Base-by-base conservation (phyloP, 2,329 filamentous ascomycete genomes). In the Xylaria digitata region DNA sequence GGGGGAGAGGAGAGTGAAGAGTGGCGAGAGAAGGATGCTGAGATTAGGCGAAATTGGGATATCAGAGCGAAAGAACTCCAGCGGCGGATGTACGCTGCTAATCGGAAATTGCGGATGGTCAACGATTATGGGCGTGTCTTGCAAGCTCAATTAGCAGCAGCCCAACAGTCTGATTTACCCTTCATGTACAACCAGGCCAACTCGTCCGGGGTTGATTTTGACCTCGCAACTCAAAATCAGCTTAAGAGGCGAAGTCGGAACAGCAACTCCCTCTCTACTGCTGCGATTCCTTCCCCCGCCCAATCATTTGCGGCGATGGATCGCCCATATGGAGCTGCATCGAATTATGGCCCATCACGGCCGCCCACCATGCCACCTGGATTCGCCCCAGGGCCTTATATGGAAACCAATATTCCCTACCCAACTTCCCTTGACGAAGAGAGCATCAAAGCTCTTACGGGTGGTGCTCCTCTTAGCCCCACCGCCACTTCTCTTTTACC, bases 401-500 rank as follows among this genome's bases (percentile, higher is more conserved):
- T 86, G 77, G 83, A 85, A 54, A 77, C 82, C 48, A 79, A 82
- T 1, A 73, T 79, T 3, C 82, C 84, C 69, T 78, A 77, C 73
- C 78, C 72, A 72, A 81, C 68, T 72, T 83, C 68, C 73, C 77
- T 89, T 61, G 87, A 87, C 6, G 90, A 92, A 37, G 85, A 87
- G 1, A 89, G 91, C 19, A 80, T 90, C 4, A 87, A 87, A 65
- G 83, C 83, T 19, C 77, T 91, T 42, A 88, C 85, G 2, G 86
- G 84, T 19, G 89, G 87, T 32, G 92, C 90, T 1, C 91, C 91
- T 0, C 86, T 95, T 76, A 94, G 91, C 73, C 92, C 92, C 1
- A 91, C 91, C 3, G 92, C 92, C 1, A 89, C 91, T 32, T 86
- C 90, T 17, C 82, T 95, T 3, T 80, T 96, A 17, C 92, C 92